Evolutionary conservation across 495 filamentous ascomycete species (phyloP).

Genomic region (Bathelium albidoporum): DNA sequence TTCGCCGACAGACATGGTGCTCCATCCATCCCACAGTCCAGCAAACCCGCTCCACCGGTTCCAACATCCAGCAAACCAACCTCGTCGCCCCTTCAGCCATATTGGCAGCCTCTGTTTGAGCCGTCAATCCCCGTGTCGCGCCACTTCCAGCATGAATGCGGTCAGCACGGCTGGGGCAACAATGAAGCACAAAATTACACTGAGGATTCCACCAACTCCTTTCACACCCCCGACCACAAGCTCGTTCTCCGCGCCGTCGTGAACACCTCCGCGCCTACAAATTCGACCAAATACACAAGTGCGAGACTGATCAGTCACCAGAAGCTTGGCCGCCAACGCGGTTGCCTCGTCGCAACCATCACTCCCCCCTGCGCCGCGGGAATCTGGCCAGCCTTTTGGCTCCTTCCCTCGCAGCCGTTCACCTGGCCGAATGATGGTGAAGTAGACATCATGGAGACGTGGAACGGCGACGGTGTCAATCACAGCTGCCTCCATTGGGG

Average conservation of each 20-base stretch:
- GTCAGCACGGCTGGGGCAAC: conserved; percentile 39
- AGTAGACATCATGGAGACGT: conserved; percentile 25
- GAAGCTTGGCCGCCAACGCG: conserved; percentile 31
- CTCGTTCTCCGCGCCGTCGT: conserved; percentile 34
- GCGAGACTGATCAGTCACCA: conserved; percentile 33
- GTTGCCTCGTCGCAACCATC: conserved; percentile 28
- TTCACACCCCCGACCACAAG: conserved; percentile 29
- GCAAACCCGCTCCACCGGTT: conserved; percentile 12
- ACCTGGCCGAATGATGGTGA: conserved; percentile 25
- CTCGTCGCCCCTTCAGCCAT: conserved; percentile 5
- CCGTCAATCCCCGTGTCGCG: conserved; percentile 25
- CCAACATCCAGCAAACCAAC: neutral
- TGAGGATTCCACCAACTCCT: conserved; percentile 26
- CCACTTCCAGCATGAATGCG: conserved; percentile 34
- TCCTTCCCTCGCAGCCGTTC: conserved; percentile 36
- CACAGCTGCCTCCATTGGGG: conserved; percentile 41
- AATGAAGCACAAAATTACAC: conserved; percentile 38
- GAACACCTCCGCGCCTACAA: conserved; percentile 18
- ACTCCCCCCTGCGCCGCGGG: conserved; percentile 33
- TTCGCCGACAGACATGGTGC: neutral
- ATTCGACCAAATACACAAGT: conserved; percentile 27
- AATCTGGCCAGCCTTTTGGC: conserved; percentile 40
- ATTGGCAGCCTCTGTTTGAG: conserved; percentile 32
- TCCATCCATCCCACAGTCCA: conserved; percentile 15
- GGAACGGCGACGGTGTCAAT: conserved; percentile 30